Percentiles rank a stretch among this genome's conserved stretches.
Conservation (phyloP, 1,284 basidiomycete genomes). For the Trichosporon sp. region DNA sequence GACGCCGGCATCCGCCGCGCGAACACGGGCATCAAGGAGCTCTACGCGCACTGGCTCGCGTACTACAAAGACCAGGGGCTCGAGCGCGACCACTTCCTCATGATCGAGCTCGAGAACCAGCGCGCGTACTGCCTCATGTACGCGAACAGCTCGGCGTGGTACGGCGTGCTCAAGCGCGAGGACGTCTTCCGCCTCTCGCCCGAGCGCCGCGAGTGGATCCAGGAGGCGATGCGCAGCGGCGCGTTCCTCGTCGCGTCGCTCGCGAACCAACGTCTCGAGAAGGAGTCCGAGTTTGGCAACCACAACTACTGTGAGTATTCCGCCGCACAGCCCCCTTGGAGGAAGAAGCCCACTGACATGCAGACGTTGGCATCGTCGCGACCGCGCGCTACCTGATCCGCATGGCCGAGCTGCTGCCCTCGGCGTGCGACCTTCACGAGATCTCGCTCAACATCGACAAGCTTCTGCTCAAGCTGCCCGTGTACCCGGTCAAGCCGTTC, state of each 20-base stretch:
- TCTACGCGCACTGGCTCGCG: slow-evolving; percentile 24
- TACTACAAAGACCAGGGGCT: slow-evolving; percentile 21
- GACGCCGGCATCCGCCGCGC: slow-evolving; percentile 22
- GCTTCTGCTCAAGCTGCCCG: slow-evolving; percentile 18
- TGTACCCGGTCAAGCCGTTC: slow-evolving; percentile 11
- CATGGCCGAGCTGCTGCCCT: slow-evolving; percentile 20
- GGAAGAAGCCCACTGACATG: background rate
- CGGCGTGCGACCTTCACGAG: slow-evolving; percentile 13
- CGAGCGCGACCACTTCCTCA: slow-evolving; percentile 22
- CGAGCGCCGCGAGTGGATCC: slow-evolving; percentile 15
- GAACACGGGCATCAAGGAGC: slow-evolving; percentile 19
- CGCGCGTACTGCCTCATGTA: slow-evolving; percentile 18
- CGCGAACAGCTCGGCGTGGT: slow-evolving; percentile 16
- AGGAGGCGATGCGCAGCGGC: slow-evolving; percentile 10
- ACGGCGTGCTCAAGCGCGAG: slow-evolving; percentile 14
- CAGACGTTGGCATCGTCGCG: slow-evolving; percentile 22
- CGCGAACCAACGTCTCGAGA: slow-evolving; percentile 15
- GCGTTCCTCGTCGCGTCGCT: slow-evolving; percentile 15
- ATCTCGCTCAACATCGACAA: slow-evolving; percentile 21
- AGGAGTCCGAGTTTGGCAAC: slow-evolving; percentile 22
- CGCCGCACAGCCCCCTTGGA: background rate
- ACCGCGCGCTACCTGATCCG: slow-evolving; percentile 24
- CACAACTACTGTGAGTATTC: slow-evolving; percentile 18
- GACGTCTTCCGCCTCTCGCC: slow-evolving; percentile 15
- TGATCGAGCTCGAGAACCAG: slow-evolving; percentile 24